Conservation (phyloP, 345 rosid species). For the Citrus hindsii region DNA sequence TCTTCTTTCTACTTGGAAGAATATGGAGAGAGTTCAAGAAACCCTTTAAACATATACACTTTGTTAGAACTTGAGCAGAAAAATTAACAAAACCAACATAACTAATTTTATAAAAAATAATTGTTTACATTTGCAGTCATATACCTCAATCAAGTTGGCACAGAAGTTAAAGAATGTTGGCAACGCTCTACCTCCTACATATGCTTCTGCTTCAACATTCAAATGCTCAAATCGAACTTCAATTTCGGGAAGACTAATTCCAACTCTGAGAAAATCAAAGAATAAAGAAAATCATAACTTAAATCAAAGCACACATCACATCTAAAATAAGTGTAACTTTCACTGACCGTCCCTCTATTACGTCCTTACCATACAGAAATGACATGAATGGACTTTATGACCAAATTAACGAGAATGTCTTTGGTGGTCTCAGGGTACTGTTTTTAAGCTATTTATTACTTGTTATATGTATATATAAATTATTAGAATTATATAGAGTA, state of each 20-base stretch:
- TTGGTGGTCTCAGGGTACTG: no score
- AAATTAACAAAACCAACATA: neutral
- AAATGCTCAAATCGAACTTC: slow-evolving; percentile 37
- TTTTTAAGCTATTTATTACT: no score
- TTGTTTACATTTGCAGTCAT: neutral
- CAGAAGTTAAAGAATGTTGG: slow-evolving; percentile 33
- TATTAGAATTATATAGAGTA: no score
- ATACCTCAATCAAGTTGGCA: slow-evolving; percentile 27
- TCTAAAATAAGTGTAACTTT: no score
- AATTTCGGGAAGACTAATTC: slow-evolving; percentile 15
- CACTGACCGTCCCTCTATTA: no score
- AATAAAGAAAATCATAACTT: neutral
- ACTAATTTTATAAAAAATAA: no score
- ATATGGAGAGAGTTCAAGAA: slow-evolving; percentile 27
- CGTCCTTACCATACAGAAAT: no score
- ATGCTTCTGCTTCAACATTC: slow-evolving; percentile 28
- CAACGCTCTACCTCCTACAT: slow-evolving; percentile 25
- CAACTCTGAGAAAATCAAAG: slow-evolving; percentile 26
- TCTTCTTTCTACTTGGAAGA: slow-evolving; percentile 47
- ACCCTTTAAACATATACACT: slow-evolving; percentile 11
- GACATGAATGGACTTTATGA: no score
- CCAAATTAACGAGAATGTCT: no score
- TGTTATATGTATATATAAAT: no score
- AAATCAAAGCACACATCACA: neutral
- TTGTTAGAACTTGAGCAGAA: neutral